Evolutionary conservation across 805 yeast genomes (phyloP).

Genomic region (Yarrowia sp.): DNA sequence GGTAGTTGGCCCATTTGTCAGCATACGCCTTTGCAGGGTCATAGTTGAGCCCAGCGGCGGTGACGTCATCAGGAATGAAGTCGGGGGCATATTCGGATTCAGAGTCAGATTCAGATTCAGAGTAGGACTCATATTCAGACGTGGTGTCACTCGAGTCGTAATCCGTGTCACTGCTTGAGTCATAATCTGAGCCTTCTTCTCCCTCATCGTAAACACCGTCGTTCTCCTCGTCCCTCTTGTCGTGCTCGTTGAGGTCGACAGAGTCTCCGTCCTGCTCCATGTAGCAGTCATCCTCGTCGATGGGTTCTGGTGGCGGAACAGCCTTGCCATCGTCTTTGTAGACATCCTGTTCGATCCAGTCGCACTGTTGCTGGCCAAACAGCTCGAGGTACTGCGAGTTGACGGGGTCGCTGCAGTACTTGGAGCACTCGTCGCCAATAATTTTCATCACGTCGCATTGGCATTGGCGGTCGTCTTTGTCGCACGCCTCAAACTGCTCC

Average conservation of each 20-base stretch:
- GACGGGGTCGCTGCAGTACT: slow-evolving; percentile 26
- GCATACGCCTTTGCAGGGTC: slow-evolving; percentile 20
- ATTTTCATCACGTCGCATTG: slow-evolving; percentile 42
- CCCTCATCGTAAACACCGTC: background rate
- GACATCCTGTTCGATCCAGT: slow-evolving; percentile 24
- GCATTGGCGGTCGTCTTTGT: slow-evolving; percentile 41
- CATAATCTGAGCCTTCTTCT: background rate
- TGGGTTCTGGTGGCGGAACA: background rate
- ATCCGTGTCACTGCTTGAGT: background rate
- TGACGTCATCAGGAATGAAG: background rate
- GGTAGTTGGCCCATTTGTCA: slow-evolving; percentile 30
- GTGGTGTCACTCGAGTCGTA: background rate
- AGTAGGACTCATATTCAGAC: no score
- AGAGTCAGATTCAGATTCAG: background rate
- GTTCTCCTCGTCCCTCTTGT: background rate
- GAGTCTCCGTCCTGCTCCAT: background rate
- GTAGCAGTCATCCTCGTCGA: background rate
- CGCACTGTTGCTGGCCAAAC: slow-evolving; percentile 24
- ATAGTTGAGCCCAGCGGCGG: background rate
- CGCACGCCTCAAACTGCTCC: slow-evolving; percentile 40
- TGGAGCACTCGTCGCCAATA: slow-evolving; percentile 44
- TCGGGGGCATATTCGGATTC: background rate
- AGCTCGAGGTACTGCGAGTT: slow-evolving; percentile 30
- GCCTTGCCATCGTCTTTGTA: background rate
- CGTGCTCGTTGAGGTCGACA: background rate